Conservation (phyloP, 23 red algal species). For the Pyropia haitanensis region DNA sequence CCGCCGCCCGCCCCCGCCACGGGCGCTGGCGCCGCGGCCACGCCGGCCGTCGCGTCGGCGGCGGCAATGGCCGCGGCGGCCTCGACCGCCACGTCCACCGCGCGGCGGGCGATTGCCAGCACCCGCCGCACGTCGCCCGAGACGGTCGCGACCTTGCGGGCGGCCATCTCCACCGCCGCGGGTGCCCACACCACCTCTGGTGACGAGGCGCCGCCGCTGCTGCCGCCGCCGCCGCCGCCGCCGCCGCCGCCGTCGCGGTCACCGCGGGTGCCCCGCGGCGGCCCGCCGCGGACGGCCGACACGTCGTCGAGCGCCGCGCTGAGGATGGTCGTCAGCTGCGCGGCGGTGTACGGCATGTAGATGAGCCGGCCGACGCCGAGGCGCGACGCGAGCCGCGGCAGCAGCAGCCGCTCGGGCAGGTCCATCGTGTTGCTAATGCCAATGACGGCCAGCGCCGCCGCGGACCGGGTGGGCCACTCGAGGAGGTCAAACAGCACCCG, state of each 20-base stretch:
- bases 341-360: conserved; percentile 69
- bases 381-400: conserved; percentile 65
- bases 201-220: neutral
- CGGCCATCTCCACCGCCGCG: conserved; percentile 55
- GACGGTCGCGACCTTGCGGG: conserved; percentile 63
- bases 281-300: neutral
- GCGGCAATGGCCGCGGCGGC: neutral
- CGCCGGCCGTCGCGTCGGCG: neutral
- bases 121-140: conserved; percentile 88
- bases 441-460: conserved; percentile 65
- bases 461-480: conserved; percentile 70
- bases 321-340: conserved; percentile 71
- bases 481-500: conserved; percentile 86
- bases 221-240: neutral
- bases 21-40: no score
- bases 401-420: conserved; percentile 82
- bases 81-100: neutral
- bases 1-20: no score
- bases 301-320: conserved; percentile 11
- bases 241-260: neutral
- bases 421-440: conserved; percentile 97
- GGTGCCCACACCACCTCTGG: neutral
- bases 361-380: conserved; percentile 71
- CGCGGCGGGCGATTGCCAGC: conserved; percentile 9
- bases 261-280: no score